These are phyloP conservation scores for Emiliania huxleyi DNA, from an alignment of 78 protist species.

Conservation along the genomic window DNA sequence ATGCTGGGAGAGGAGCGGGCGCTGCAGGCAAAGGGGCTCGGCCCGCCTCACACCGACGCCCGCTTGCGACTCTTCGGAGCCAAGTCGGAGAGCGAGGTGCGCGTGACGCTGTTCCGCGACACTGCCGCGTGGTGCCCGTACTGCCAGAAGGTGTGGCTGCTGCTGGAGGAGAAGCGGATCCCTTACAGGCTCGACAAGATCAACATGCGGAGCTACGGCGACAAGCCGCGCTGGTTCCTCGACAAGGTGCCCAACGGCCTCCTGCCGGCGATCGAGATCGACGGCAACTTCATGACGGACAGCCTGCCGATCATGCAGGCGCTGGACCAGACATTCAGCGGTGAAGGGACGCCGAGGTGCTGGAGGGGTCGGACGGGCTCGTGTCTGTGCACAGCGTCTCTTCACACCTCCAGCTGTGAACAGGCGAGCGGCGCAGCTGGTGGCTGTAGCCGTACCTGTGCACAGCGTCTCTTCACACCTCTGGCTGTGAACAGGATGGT, in stretches of 20 bases:
- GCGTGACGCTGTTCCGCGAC: slow-evolving; percentile 42
- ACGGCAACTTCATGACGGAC: slow-evolving; percentile 3
- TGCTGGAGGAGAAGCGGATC: slow-evolving; percentile 24
- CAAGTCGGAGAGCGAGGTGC: slow-evolving; percentile 5
- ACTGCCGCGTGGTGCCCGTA: slow-evolving; percentile 40
- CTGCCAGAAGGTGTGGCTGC: slow-evolving; percentile 45
- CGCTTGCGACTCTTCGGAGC: slow-evolving; percentile 12
- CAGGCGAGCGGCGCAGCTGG: too few species aligned
- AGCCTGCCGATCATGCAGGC: slow-evolving; percentile 1
- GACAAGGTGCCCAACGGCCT: slow-evolving; percentile 23
- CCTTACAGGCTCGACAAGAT: slow-evolving; percentile 9
- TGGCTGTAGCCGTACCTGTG: slow-evolving; percentile 12
- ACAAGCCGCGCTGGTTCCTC: slow-evolving; percentile 8
- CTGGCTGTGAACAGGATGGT: too few species aligned
- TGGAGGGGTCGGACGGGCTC: neutral
- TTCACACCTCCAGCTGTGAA: too few species aligned
- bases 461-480: too few species aligned
- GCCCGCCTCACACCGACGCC: neutral
- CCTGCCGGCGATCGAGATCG: slow-evolving; percentile 40
- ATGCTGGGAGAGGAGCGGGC: neutral
- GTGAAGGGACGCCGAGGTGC: neutral
- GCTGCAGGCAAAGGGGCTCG: neutral
- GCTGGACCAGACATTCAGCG: neutral
- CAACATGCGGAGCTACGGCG: slow-evolving; percentile 39
- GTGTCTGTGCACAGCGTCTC: neutral